Conservation (phyloP, 768 basidiomycete genomes). For the Trichaptum fuscoviolaceum region DNA sequence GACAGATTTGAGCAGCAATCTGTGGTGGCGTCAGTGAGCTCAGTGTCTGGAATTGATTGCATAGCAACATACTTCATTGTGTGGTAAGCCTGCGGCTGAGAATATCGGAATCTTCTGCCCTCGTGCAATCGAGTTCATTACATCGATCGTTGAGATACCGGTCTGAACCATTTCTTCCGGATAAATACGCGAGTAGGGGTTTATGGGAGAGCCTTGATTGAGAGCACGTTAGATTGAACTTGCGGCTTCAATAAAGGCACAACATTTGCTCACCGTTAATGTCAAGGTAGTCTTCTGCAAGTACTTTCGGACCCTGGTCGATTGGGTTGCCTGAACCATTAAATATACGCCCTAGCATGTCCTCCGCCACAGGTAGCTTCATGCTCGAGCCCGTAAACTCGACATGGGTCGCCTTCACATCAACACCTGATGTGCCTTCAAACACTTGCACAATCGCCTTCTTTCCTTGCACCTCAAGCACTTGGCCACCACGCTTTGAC, state of each 20-base stretch:
- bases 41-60: conserved; percentile 8
- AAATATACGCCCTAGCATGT: conserved; percentile 98
- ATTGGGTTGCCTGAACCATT: conserved; percentile 98
- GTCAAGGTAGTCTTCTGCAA: conserved; percentile 98
- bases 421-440: conserved; percentile 95
- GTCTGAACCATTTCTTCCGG: conserved; percentile 99
- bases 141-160: conserved; percentile 97
- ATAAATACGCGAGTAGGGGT: conserved; percentile 96
- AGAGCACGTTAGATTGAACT: conserved; percentile 13
- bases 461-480: conserved; percentile 96
- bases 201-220: conserved; percentile 86
- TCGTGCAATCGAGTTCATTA: conserved; percentile 98
- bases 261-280: conserved; percentile 76
- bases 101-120: conserved; percentile 99
- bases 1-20: conserved; percentile 99
- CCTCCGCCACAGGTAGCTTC: conserved; percentile 98
- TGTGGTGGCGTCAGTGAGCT: conserved; percentile 25
- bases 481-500: conserved; percentile 91
- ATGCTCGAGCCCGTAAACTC: conserved; percentile 98
- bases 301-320: conserved; percentile 97
- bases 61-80: conserved; percentile 76
- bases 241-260: neutral
- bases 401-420: conserved; percentile 95
- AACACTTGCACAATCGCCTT: conserved; percentile 99
- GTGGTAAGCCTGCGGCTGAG: conserved; percentile 96